Base-by-base conservation (phyloP, 768 basidiomycete species). In the Serendipita sp. region DNA sequence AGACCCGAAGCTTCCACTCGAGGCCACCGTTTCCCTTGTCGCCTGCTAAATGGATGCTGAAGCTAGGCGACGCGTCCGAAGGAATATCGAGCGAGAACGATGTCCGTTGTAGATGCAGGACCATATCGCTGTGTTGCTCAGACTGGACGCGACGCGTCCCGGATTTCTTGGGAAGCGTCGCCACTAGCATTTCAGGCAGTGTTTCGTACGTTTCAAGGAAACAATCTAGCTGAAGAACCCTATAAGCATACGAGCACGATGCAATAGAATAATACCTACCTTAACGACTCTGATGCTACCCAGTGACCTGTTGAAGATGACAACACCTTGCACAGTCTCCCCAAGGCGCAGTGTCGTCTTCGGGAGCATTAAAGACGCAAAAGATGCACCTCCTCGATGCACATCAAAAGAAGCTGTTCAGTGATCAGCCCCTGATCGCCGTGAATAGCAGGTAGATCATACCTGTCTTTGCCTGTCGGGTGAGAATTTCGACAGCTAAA, bases 81-180 rank as follows among this genome's bases (percentile, higher is more conserved):
- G 94, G 95, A 63, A 99, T 94, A 69, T 94, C 92, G 2, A 99
- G 81, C 14, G 86, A 76, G 74, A 98, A 97, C 0, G 87, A 84
- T 31, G 89, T 84, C 28, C 93, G 84, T 0, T 84, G 76, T 0
- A 84, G 84, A 48, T 86, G 81, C 2, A 82, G 72, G 3, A 86
- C 81, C 69, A 91, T 85, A 11, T 85, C 83, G 0, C 88, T 81
- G 68, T 89, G 85, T 60, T 90, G 84, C 70, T 96, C 92, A 0
- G 91, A 88, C 68, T 96, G 90, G 0, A 88, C 78, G 7, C 91
- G 82, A 28, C 83, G 78, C 66, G 88, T 74, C 65, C 84, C 75
- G 2, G 80, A 70, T 48, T 75, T 26, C 43, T 43, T 65, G 20
- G 41, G 74, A 4, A 78, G 72, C 0, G 77, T 70, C 0, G 79